Base-by-base conservation (phyloP, 148 eudicot species). In the Diospyros lotus region DNA sequence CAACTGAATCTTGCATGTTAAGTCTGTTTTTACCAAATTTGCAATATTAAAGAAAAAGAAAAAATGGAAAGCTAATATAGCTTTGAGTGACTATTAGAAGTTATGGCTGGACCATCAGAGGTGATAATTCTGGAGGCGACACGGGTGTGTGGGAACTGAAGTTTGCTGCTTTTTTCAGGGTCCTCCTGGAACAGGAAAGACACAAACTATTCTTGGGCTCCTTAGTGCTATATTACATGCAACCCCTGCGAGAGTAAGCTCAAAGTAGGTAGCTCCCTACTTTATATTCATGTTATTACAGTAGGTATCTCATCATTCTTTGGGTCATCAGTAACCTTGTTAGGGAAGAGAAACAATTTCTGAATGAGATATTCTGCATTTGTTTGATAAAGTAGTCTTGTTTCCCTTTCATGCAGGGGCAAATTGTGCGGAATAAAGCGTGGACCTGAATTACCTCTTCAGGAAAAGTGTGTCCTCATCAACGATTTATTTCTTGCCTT, bases 171-270 rank as follows among this genome's bases (percentile, higher is more conserved):
- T 80, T 83, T 50, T 28, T 28, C 84, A 93, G 98, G 98, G 98
- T 11, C 98, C 98, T 71, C 98, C 98, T 10, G 98, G 98, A 59
- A 94, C 98, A 9, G 98, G 98, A 67, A 94, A 94, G 80, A 94
- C 98, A 72, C 98, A 94, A 82, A 94, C 98, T 68, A 94, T 94
- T 64, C 93, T 92, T 77, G 98, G 98, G 69, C 87, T 95, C 73
- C 96, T 95, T 42, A 90, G 97, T 81, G 97, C 97, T 75, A 81
- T 95, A 73, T 83, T 95, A 84, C 98, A 95, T 86, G 87, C 98
- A 69, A 87, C 89, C 82, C 97, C 98, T 12, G 89, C 94, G 77
- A 89, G 96, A 84, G 86, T 90, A 64, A 86, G 87, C 71, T 76
- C 87, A 71, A 87, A 85, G 92, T 88, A 81, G 85, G 92, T 74